These are phyloP conservation scores for Candida xiaguanensis DNA, from an alignment of 805 yeast species.

Conservation along the genomic window DNA sequence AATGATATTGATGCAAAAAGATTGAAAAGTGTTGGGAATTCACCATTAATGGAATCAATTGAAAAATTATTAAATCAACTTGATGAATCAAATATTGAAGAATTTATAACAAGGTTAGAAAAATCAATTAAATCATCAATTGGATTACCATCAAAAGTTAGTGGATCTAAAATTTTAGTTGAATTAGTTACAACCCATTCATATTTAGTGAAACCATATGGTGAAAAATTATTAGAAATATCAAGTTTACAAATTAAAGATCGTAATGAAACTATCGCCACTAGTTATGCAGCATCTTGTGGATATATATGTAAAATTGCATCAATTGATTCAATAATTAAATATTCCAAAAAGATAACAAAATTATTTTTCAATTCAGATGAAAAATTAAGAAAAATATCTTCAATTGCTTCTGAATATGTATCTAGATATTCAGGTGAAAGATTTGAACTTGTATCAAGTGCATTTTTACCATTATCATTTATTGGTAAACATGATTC, in stretches of 20 bases:
- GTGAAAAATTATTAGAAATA: conserved; percentile 59
- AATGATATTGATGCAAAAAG: conserved; percentile 77
- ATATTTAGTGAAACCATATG: conserved; percentile 43
- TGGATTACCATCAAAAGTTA: conserved; percentile 89
- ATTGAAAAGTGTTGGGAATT: conserved; percentile 64
- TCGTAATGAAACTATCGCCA: conserved; percentile 66
- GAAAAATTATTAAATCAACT: conserved; percentile 63
- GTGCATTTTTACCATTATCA: conserved; percentile 71
- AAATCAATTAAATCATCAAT: conserved; percentile 63
- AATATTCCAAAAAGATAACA: conserved; percentile 49
- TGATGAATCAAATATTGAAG: conserved; percentile 46
- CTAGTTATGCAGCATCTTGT: conserved; percentile 73
- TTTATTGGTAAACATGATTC: conserved; percentile 74
- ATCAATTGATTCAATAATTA: conserved; percentile 45
- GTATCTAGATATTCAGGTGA: conserved; percentile 68
- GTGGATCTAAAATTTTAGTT: conserved; percentile 72
- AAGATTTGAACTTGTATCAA: conserved; percentile 56
- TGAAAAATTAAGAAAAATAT: conserved; percentile 44
- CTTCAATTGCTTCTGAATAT: conserved; percentile 62
- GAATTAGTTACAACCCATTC: conserved; percentile 56
- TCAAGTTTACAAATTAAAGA: conserved; percentile 61
- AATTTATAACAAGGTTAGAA: conserved; percentile 47
- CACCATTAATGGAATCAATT: conserved; percentile 87
- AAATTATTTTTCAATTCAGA: conserved; percentile 59
- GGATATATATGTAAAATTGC: conserved; percentile 75